These are phyloP conservation scores for Spongispora temasekensis DNA, from an alignment of 1,284 basidiomycete species.

Conservation along the genomic window DNA sequence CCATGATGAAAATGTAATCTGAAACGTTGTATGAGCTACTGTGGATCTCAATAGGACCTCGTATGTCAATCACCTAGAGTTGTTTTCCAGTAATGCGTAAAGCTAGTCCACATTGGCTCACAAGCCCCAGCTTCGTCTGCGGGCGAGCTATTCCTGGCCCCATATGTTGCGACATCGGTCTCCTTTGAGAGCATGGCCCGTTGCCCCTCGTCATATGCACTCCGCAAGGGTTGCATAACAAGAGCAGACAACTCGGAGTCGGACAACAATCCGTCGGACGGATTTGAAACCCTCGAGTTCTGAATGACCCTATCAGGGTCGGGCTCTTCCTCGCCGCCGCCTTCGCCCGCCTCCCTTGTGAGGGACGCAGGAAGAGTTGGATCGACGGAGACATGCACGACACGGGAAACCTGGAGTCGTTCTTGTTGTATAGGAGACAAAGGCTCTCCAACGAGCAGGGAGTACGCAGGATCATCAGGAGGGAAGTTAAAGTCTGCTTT, in stretches of 20 bases:
- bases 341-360: slow-evolving; percentile 41
- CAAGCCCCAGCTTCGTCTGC: slow-evolving; percentile 47
- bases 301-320: slow-evolving; percentile 78
- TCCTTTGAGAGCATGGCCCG: slow-evolving; percentile 18
- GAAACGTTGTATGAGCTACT: slow-evolving; percentile 13
- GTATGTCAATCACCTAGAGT: slow-evolving; percentile 63
- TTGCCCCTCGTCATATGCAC: slow-evolving; percentile 64
- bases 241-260: slow-evolving; percentile 60
- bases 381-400: slow-evolving; percentile 84
- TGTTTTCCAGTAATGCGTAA: slow-evolving; percentile 79
- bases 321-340: slow-evolving; percentile 44
- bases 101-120: slow-evolving; percentile 83
- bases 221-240: slow-evolving; percentile 49
- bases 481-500: slow-evolving; percentile 89
- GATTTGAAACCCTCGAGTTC: slow-evolving; percentile 65
- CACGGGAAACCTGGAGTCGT: slow-evolving; percentile 63
- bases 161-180: slow-evolving; percentile 47
- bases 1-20: slow-evolving; percentile 87
- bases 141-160: slow-evolving; percentile 45
- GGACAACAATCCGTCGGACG: slow-evolving; percentile 73
- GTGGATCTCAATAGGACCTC: neutral
- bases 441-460: slow-evolving; percentile 68
- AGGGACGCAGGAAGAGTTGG: slow-evolving; percentile 45
- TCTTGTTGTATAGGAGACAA: slow-evolving; percentile 57
- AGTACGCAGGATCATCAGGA: slow-evolving; percentile 85